Evolutionary conservation across 2,329 filamentous ascomycete genomes (phyloP).

Genomic region (Mariannaea elegans): DNA sequence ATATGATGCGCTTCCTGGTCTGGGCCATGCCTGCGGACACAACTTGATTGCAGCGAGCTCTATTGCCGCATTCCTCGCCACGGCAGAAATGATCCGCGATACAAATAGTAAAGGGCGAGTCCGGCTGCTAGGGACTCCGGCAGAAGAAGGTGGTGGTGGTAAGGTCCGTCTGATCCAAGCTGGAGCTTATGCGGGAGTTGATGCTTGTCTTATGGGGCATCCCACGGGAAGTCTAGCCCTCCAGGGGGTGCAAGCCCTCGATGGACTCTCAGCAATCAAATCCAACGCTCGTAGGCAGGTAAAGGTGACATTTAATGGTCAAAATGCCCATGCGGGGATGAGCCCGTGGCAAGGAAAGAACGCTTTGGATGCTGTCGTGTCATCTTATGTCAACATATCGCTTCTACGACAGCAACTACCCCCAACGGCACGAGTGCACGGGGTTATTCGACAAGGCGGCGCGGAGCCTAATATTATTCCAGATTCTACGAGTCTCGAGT

Average conservation of each 20-base stretch:
- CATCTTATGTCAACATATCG: slow-evolving; percentile 57
- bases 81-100: slow-evolving; percentile 25
- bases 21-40: slow-evolving; percentile 64
- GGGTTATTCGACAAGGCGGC: slow-evolving; percentile 63
- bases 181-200: slow-evolving; percentile 53
- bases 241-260: background rate
- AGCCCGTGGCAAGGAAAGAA: slow-evolving; percentile 69
- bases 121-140: slow-evolving; percentile 59
- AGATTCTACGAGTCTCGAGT: slow-evolving; percentile 52
- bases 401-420: slow-evolving; percentile 65
- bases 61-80: slow-evolving; percentile 49
- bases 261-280: slow-evolving; percentile 52
- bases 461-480: slow-evolving; percentile 66
- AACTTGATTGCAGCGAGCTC: slow-evolving; percentile 62
- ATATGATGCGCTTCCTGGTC: slow-evolving; percentile 57
- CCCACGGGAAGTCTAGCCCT: slow-evolving; percentile 27
- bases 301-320: slow-evolving; percentile 61
- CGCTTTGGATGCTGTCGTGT: slow-evolving; percentile 65
- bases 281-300: slow-evolving; percentile 61
- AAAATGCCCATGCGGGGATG: slow-evolving; percentile 64
- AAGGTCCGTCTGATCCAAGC: slow-evolving; percentile 57
- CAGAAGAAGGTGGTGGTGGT: slow-evolving; percentile 62
- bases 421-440: slow-evolving; percentile 59
- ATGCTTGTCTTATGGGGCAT: slow-evolving; percentile 43
- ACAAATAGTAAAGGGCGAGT: slow-evolving; percentile 15